Evolutionary conservation across 306 rosid genomes (phyloP).

Genomic region (Dalbergia cultrata): DNA sequence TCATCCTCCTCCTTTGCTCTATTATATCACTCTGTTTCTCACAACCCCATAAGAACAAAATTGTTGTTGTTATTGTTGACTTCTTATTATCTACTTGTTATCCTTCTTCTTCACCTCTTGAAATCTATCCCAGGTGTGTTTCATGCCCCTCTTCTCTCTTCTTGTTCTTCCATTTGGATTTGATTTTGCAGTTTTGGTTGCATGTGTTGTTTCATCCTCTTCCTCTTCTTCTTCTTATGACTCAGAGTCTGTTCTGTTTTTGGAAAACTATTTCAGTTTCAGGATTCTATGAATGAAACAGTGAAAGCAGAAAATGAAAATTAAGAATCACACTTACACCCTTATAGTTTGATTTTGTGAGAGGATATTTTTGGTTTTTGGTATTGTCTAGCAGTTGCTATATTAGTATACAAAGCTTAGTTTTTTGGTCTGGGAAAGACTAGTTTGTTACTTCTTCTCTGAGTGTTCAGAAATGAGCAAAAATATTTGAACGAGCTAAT

Average conservation of each 20-base stretch:
- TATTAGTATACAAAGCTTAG: slow-evolving; percentile 25
- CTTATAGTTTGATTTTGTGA: background rate
- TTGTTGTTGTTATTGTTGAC: background rate
- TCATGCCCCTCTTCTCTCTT: background rate
- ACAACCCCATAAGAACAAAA: background rate
- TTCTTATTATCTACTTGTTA: background rate
- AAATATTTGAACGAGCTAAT: background rate
- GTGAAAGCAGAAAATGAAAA: too few relatives aligned
- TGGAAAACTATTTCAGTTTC: too few relatives aligned
- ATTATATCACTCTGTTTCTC: slow-evolving; percentile 1
- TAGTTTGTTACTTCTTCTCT: background rate
- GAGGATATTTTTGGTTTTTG: background rate
- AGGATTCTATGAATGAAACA: too few relatives aligned
- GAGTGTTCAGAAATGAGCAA: background rate
- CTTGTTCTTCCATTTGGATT: background rate
- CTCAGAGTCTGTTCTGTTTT: background rate
- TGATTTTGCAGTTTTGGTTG: background rate
- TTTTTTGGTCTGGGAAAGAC: slow-evolving; percentile 3
- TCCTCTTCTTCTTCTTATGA: background rate
- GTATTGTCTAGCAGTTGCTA: background rate
- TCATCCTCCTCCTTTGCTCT: background rate
- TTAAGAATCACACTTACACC: too few relatives aligned
- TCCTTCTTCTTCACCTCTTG: slow-evolving; percentile 4
- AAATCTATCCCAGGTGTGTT: slow-evolving; percentile 28
- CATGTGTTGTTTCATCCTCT: background rate